Conservation (phyloP, 2,329 filamentous ascomycete genomes). For the Aurifilum marmelostoma region DNA sequence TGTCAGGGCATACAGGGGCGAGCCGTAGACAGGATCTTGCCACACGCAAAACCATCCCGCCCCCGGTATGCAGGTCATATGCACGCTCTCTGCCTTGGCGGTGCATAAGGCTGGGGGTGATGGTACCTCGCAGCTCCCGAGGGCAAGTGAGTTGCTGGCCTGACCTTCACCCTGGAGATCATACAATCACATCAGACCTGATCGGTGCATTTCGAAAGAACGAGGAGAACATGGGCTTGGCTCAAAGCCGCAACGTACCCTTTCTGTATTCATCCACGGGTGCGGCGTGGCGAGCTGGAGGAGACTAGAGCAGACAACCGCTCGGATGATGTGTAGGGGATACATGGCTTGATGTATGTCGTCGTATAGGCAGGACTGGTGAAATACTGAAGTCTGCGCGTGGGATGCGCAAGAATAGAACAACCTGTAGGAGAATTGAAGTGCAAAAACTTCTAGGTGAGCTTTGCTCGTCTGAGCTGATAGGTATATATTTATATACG, state of each 20-base stretch:
- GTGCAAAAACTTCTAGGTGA: not conserved
- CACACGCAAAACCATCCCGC: conserved; percentile 13
- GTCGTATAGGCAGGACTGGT: not conserved
- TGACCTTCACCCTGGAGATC: not conserved
- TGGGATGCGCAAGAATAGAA: not conserved
- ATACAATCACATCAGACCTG: not conserved
- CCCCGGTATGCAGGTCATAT: conserved; percentile 13
- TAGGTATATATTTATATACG: not conserved
- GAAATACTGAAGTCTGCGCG: not conserved
- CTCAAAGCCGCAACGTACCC: not conserved
- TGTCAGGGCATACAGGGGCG: not conserved
- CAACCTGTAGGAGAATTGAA: not conserved
- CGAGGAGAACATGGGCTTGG: not conserved
- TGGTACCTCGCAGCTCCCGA: not conserved
- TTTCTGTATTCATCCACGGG: not conserved
- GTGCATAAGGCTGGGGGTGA: not conserved
- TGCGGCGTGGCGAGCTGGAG: not conserved
- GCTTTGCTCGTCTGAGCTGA: not conserved
- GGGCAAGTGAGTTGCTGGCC: too few relatives aligned
- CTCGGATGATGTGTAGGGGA: not conserved
- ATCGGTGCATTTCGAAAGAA: not conserved
- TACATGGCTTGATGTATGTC: not conserved
- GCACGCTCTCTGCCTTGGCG: not conserved
- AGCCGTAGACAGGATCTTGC: not conserved
- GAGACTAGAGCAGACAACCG: not conserved